These are phyloP conservation scores for Mycosphaerella sp. DNA, from an alignment of 2,329 filamentous ascomycete species.

Conservation along the genomic window DNA sequence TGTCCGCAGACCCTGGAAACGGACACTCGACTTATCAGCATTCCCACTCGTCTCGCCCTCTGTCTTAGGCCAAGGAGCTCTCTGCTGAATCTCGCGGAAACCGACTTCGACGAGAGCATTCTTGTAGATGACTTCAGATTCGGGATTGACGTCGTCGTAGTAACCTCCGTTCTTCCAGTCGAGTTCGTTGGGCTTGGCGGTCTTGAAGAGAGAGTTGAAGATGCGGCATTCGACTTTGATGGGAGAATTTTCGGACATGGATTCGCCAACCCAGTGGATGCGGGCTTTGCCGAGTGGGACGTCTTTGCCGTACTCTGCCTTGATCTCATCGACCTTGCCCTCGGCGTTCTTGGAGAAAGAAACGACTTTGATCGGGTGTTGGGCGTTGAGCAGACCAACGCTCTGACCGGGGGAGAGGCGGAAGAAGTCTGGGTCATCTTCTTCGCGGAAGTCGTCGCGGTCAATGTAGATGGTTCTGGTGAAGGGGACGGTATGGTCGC, in stretches of 20 bases:
- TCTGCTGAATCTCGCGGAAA: slow-evolving; percentile 65
- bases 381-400: slow-evolving; percentile 66
- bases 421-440: slow-evolving; percentile 68
- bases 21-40: slow-evolving; percentile 59
- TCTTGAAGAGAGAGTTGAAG: slow-evolving; percentile 80
- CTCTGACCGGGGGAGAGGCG: slow-evolving; percentile 68
- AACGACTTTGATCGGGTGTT: slow-evolving; percentile 62
- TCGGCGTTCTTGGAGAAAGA: slow-evolving; percentile 63
- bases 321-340: slow-evolving; percentile 62
- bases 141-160: slow-evolving; percentile 74
- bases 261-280: slow-evolving; percentile 84
- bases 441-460: slow-evolving; percentile 67
- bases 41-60: slow-evolving; percentile 62
- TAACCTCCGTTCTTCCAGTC: slow-evolving; percentile 67
- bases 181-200: slow-evolving; percentile 69
- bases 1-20: slow-evolving; percentile 87
- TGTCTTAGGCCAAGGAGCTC: slow-evolving; percentile 76
- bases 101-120: slow-evolving; percentile 77
- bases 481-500: slow-evolving; percentile 56
- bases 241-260: slow-evolving; percentile 54
- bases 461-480: slow-evolving; percentile 83
- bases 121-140: slow-evolving; percentile 73
- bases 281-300: slow-evolving; percentile 42
- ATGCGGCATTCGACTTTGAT: slow-evolving; percentile 67
- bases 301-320: slow-evolving; percentile 64